Conservation (phyloP, 192 early-diverging fungal genomes). For the Paraglomus brasilianum region DNA sequence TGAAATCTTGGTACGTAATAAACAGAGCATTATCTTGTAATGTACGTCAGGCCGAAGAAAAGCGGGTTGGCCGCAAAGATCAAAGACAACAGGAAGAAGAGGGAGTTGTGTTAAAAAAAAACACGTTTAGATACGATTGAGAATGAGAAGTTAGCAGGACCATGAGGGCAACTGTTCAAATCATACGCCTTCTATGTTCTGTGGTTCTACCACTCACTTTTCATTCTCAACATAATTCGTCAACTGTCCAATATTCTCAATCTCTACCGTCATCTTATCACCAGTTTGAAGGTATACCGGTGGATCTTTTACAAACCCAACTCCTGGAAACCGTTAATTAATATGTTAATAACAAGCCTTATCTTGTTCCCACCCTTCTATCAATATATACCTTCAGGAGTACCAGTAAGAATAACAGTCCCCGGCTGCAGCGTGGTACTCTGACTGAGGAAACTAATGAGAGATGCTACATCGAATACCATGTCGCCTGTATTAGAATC, state of each 20-base stretch:
- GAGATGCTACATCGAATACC: conserved; percentile 53
- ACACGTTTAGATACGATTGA: too few relatives aligned
- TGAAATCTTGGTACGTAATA: too few relatives aligned
- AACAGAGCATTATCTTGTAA: too few relatives aligned
- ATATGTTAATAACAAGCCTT: neutral
- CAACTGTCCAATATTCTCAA: conserved; percentile 55
- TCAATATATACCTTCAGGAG: conserved; percentile 32
- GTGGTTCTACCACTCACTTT: conserved; percentile 5
- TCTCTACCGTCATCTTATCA: conserved; percentile 47
- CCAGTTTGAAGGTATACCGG: conserved; percentile 55
- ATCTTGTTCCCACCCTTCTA: conserved; percentile 19
- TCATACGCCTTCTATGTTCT: too few relatives aligned
- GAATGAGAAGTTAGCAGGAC: too few relatives aligned
- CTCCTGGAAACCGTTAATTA: conserved; percentile 37
- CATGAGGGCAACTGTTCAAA: too few relatives aligned
- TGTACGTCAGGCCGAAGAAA: too few relatives aligned
- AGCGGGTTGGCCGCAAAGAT: too few relatives aligned
- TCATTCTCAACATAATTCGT: conserved; percentile 51
- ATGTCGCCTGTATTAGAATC: conserved; percentile 53
- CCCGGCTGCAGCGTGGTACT: conserved; percentile 58
- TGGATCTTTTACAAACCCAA: conserved; percentile 51
- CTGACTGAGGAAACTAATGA: conserved; percentile 61
- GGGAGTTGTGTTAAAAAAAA: too few relatives aligned
- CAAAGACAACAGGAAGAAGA: too few relatives aligned
- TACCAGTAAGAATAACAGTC: conserved; percentile 55